Evolutionary conservation across 768 basidiomycete genomes (phyloP).

Genomic region (Trametes gibbosa): DNA sequence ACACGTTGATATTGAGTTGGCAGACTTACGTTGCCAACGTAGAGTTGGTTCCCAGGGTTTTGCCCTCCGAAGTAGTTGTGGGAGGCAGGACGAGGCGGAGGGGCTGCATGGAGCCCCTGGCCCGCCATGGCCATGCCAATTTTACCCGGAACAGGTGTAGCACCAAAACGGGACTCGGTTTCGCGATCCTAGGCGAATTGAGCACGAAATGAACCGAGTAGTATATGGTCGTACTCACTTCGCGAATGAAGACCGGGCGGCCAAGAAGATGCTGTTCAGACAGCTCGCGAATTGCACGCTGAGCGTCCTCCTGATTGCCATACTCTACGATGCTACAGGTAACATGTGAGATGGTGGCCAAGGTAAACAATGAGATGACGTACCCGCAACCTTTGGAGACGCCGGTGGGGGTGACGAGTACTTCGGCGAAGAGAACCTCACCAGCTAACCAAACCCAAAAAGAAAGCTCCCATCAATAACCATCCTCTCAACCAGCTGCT

Average conservation of each 20-base stretch:
- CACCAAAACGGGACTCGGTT: constrained; percentile 92
- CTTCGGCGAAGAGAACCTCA: constrained; percentile 99
- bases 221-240: constrained; percentile 50
- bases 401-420: constrained; percentile 93
- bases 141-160: constrained; percentile 93
- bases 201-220: neutral
- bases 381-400: constrained; percentile 99
- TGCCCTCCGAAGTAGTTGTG: constrained; percentile 69
- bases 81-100: constrained; percentile 79
- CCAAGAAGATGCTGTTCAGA: constrained; percentile 90
- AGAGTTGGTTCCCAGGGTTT: constrained; percentile 89
- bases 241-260: constrained; percentile 93
- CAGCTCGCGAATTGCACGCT: constrained; percentile 85
- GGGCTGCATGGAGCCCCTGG: constrained; percentile 75
- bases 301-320: constrained; percentile 82
- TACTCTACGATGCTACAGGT: constrained; percentile 97
- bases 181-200: constrained; percentile 77
- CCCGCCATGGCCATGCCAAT: constrained; percentile 96
- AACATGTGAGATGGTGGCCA: too few species aligned
- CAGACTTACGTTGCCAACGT: constrained; percentile 79
- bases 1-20: neutral
- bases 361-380: too few species aligned
- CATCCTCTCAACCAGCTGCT: constrained; percentile 72
- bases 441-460: constrained; percentile 91
- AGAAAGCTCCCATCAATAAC: constrained; percentile 89